phyloP scores from a whole-genome alignment of 305 asterid species.

The Fraxinus nigra region DNA sequence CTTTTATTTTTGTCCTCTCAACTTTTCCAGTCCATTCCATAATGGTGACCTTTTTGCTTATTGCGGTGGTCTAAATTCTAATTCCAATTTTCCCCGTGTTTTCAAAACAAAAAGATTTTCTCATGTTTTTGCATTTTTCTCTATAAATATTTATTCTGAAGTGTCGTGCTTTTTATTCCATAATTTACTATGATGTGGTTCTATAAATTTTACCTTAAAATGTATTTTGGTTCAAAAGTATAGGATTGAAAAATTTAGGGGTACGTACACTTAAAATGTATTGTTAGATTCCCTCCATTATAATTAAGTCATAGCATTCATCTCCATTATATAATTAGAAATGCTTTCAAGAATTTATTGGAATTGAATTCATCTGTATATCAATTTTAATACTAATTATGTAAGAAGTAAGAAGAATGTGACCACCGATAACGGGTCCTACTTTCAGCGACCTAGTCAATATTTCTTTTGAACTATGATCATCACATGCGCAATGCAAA shows the following conservation, averaged over 20 bases:
- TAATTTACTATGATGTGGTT: not conserved
- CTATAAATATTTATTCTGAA: not conserved
- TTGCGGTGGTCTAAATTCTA: not conserved
- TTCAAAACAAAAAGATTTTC: not conserved
- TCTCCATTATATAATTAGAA: too few species aligned
- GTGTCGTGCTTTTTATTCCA: not conserved
- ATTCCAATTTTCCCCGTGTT: not conserved
- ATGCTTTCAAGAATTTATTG: too few species aligned
- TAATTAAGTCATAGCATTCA: too few species aligned
- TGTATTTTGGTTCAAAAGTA: too few species aligned
- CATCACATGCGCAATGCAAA: too few species aligned
- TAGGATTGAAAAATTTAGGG: not conserved
- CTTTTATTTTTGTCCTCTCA: not conserved
- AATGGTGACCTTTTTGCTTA: not conserved
- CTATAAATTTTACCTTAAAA: too few species aligned
- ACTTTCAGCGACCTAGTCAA: too few species aligned
- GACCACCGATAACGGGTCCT: too few species aligned
- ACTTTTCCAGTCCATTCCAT: not conserved
- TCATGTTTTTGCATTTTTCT: not conserved
- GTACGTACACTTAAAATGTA: not conserved
- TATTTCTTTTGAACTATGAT: too few species aligned
- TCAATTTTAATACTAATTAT: too few species aligned
- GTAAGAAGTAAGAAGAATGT: too few species aligned
- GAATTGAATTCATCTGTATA: too few species aligned
- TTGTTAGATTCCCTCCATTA: not conserved